phyloP scores from a whole-genome alignment of 345 rosid genomes.

The Combretum micranthum region DNA sequence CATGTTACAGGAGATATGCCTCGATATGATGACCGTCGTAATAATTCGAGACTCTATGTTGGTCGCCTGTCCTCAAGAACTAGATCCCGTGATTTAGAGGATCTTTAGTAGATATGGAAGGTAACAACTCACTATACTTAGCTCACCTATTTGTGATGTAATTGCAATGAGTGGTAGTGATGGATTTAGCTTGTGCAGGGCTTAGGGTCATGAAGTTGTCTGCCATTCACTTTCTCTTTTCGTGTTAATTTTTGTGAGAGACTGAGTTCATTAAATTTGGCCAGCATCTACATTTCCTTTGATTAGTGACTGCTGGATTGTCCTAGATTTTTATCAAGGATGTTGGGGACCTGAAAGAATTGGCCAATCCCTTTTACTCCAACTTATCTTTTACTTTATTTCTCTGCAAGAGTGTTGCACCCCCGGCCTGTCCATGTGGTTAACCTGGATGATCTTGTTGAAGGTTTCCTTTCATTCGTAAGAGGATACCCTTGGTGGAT shows the following conservation, averaged over 20 bases:
- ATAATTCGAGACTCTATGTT: constrained; percentile 65
- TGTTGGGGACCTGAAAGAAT: constrained; percentile 8
- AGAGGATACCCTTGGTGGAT: constrained; percentile 87
- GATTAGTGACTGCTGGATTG: constrained; percentile 1
- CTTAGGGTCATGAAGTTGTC: too few relatives aligned
- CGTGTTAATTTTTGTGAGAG: too few relatives aligned
- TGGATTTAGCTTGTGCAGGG: too few relatives aligned
- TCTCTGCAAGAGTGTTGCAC: constrained; percentile 37
- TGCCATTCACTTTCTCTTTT: too few relatives aligned
- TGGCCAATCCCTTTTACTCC: constrained; percentile 18
- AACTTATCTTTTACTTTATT: constrained; percentile 20
- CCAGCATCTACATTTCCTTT: not conserved
- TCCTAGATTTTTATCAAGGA: not conserved
- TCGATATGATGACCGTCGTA: constrained; percentile 59
- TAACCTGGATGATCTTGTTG: constrained; percentile 96
- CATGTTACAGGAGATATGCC: constrained; percentile 40
- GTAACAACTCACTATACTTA: constrained; percentile 16
- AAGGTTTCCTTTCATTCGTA: constrained; percentile 95
- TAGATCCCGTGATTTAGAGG: constrained; percentile 64
- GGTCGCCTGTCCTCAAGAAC: constrained; percentile 62
- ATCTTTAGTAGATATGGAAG: constrained; percentile 73
- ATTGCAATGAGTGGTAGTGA: too few relatives aligned
- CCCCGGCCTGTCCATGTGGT: constrained; percentile 39
- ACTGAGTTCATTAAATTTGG: not conserved
- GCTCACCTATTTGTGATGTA: too few relatives aligned